A percentile compares a stretch with the other conserved stretches of the same genome.
These are phyloP conservation scores for Nannizziopsis barbatae DNA, from an alignment of 2,329 filamentous ascomycete species.

Conservation along the genomic window DNA sequence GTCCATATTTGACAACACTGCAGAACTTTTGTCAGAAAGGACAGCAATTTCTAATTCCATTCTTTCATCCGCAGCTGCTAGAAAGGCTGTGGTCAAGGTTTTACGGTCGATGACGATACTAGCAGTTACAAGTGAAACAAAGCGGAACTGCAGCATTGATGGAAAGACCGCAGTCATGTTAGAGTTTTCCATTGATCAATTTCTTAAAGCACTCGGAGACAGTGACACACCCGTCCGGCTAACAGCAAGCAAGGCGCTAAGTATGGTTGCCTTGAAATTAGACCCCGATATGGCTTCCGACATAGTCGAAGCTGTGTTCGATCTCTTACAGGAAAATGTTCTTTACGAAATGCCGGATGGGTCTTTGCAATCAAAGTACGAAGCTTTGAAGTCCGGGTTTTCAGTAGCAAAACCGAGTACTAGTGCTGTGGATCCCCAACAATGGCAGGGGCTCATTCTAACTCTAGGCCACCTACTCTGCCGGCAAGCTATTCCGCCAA, in stretches of 20 bases:
- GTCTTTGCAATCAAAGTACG: conserved; percentile 28
- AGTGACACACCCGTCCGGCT: conserved; percentile 84
- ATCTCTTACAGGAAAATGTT: conserved; percentile 53
- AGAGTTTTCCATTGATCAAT: conserved; percentile 70
- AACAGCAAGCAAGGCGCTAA: conserved; percentile 84
- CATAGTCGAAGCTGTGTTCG: conserved; percentile 76
- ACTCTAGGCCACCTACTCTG: conserved; percentile 81
- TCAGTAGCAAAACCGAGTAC: conserved; percentile 46
- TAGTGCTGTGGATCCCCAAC: conserved; percentile 63
- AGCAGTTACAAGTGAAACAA: conserved; percentile 44
- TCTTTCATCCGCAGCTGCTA: conserved; percentile 62
- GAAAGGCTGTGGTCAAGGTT: conserved; percentile 78
- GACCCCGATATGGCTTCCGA: conserved; percentile 71
- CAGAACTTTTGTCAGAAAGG: conserved; percentile 46
- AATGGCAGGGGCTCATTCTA: conserved; percentile 87
- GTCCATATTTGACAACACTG: conserved; percentile 54
- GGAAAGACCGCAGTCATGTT: conserved; percentile 44
- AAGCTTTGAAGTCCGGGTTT: conserved; percentile 25
- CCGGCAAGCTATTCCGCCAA: conserved; percentile 62
- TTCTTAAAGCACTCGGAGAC: conserved; percentile 69
- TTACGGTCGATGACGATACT: conserved; percentile 62
- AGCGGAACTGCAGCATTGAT: conserved; percentile 19
- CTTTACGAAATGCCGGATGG: conserved; percentile 41
- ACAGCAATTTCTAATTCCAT: conserved; percentile 44
- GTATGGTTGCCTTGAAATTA: conserved; percentile 70